Evolutionary conservation across 106 monocot species (phyloP).

Genomic region (Platanthera guangdongensis): DNA sequence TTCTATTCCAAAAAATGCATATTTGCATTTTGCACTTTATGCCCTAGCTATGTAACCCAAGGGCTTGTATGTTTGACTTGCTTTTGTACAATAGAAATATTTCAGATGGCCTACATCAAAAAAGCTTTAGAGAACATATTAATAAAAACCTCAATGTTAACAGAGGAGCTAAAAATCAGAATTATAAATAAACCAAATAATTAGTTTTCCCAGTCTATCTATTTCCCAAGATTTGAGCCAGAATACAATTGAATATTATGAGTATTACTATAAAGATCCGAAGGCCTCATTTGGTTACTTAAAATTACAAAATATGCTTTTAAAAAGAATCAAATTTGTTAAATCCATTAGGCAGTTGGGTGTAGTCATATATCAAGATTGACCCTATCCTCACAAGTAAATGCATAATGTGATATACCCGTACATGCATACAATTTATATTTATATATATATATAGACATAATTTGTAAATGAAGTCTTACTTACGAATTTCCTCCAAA

Average conservation of each 20-base stretch:
- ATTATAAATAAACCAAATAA: not conserved
- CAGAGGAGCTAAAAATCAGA: not conserved
- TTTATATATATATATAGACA: too few species aligned
- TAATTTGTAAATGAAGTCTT: slow-evolving; percentile 1
- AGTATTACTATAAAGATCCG: not conserved
- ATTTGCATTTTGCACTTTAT: too few species aligned
- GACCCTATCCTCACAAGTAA: not conserved
- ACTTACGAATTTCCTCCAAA: slow-evolving; percentile 81
- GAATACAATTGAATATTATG: not conserved
- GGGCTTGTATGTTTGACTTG: too few species aligned
- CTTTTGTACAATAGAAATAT: too few species aligned
- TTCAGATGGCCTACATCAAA: not conserved
- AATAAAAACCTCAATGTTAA: not conserved
- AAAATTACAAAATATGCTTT: too few species aligned
- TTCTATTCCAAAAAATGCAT: too few species aligned
- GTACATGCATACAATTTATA: not conserved
- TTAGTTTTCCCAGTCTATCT: not conserved
- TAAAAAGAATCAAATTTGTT: too few species aligned
- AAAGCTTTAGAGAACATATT: not conserved
- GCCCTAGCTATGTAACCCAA: too few species aligned
- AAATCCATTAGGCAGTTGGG: too few species aligned
- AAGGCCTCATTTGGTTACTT: too few species aligned
- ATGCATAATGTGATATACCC: not conserved
- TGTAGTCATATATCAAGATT: not conserved
- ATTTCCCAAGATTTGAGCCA: not conserved